These are phyloP conservation scores for Mrakia gelida DNA, from an alignment of 768 basidiomycete species.

Conservation along the genomic window DNA sequence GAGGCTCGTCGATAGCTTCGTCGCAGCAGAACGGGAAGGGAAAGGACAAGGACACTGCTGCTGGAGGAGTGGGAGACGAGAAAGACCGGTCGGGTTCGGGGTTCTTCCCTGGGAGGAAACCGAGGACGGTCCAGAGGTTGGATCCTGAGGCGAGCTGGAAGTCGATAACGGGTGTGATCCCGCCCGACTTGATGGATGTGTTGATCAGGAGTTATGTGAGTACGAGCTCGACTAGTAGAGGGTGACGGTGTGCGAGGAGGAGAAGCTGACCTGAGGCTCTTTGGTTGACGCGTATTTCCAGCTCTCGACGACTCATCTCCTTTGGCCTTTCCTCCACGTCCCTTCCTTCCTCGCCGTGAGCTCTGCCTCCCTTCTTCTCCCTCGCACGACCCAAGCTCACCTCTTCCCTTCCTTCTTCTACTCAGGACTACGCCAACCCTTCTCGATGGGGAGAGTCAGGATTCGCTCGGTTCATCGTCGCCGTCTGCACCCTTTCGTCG, in stretches of 20 bases:
- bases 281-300: conserved; percentile 50
- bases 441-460: conserved; percentile 94
- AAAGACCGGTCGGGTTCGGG: conserved; percentile 8
- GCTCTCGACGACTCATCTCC: conserved; percentile 86
- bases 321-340: conserved; percentile 87
- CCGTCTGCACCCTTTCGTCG: conserved; percentile 83
- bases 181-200: conserved; percentile 86
- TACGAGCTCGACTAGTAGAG: neutral
- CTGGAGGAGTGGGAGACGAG: neutral
- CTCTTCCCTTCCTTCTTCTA: conserved; percentile 21
- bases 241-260: conserved; percentile 3
- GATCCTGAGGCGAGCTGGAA: conserved; percentile 87
- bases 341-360: conserved; percentile 74
- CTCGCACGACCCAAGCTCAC: neutral
- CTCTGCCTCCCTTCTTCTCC: conserved; percentile 27
- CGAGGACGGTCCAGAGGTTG: conserved; percentile 62
- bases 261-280: conserved; percentile 54
- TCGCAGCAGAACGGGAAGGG: neutral
- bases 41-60: neutral
- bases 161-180: conserved; percentile 76
- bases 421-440: conserved; percentile 85
- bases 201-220: conserved; percentile 52
- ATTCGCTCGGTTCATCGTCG: conserved; percentile 89
- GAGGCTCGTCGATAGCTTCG: neutral
- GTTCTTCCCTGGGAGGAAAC: conserved; percentile 75